Base-by-base conservation (phyloP, 2,329 filamentous ascomycete species). In the Penicillium sp. region DNA sequence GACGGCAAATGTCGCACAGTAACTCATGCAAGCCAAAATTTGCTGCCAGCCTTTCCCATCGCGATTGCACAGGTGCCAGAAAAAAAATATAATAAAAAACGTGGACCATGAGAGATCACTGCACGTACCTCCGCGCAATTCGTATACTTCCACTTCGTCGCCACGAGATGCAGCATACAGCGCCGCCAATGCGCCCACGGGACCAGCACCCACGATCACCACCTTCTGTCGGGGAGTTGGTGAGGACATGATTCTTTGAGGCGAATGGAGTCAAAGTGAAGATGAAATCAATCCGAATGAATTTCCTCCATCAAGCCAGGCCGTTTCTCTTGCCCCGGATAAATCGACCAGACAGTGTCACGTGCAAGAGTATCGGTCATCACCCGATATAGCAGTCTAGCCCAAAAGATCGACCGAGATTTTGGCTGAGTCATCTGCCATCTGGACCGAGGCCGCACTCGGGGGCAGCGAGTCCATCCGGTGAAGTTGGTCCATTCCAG, bases 61-160 rank as follows among this genome's bases (percentile, higher is more conserved):
- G n/a, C 29, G 18, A 27, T 36, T 34, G 34, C 36, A 18, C 26
- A 26, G 18, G 18, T 18, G 18, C 18, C 13, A 25, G 34, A 13
- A 8, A 29, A 24, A 12, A 4, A 18, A 33, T 4, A 18, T 18
- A n/a, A 3, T 2, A 12, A 11, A 12, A 39, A 27, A 11, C 29
- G 9, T 38, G 26, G 37, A 9, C n/a, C 3, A 45, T 18, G 28
- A 43, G 32, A 25, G 32, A 34, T 34, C 49, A 40, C 33, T 40
- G 4, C 42, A 75, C 81, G 67, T 78, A 96, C 93, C 93, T 74
- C 85, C 83, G 65, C 93, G 82, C 57, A 98, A 74, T 71, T 98
- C 93, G 68, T 97, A 98, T 43, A 98, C 79, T 67, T 96, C 90
- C 29, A 98, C 93, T 62, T 91, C 76, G 67, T 95, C 83, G 38